Evolutionary conservation across 768 basidiomycete genomes (phyloP).

Genomic region (Boletus fagicola): DNA sequence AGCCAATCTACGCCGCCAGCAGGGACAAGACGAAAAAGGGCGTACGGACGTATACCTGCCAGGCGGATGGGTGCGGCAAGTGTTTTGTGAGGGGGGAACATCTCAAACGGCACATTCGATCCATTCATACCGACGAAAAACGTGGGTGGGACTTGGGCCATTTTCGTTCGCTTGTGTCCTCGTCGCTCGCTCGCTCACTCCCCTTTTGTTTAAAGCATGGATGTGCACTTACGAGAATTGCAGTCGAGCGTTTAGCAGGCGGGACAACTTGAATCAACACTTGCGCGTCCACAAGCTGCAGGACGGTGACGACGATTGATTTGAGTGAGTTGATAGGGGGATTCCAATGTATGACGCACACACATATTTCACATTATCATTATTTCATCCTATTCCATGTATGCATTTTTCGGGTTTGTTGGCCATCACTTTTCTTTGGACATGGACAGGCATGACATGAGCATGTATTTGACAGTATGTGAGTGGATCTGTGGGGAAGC

Average conservation of each 20-base stretch:
- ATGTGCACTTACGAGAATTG: constrained; percentile 60
- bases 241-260: constrained; percentile 66
- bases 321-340: background rate
- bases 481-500: background rate
- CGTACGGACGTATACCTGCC: constrained; percentile 58
- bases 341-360: background rate
- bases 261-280: constrained; percentile 79
- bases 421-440: background rate
- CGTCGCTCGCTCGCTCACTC: background rate
- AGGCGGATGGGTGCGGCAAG: constrained; percentile 71
- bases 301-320: constrained; percentile 14
- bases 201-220: constrained; percentile 23
- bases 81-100: constrained; percentile 79
- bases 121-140: constrained; percentile 82
- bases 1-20: constrained; percentile 23
- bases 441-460: constrained; percentile 3
- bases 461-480: constrained; percentile 20
- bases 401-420: background rate
- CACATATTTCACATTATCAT: constrained; percentile 9
- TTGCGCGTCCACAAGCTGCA: constrained; percentile 52
- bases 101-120: constrained; percentile 75
- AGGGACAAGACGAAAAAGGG: constrained; percentile 35
- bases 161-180: background rate
- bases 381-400: constrained; percentile 23
- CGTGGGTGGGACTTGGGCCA: constrained; percentile 47